Evolutionary conservation across 768 basidiomycete species (phyloP).

Genomic region (Collybiopsis luxurians): DNA sequence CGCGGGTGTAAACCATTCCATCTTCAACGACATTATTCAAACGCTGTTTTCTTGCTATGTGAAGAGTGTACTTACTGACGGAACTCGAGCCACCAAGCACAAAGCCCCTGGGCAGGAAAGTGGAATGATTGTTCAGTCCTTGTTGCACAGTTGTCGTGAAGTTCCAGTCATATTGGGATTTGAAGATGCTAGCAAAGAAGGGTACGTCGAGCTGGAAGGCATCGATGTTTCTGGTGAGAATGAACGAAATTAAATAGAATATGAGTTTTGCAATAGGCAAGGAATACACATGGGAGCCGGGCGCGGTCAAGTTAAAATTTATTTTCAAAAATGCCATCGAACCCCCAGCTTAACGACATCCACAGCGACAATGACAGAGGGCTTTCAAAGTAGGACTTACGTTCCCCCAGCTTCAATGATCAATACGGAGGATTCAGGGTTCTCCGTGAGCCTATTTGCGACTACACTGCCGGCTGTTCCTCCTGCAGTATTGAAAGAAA

Average conservation of each 20-base stretch:
- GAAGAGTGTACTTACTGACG: constrained; percentile 12
- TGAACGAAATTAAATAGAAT: background rate
- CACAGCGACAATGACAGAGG: too few relatives aligned
- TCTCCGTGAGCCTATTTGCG: constrained; percentile 15
- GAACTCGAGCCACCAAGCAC: constrained; percentile 18
- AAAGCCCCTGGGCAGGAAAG: constrained; percentile 15
- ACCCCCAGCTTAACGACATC: too few relatives aligned
- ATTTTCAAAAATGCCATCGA: too few relatives aligned
- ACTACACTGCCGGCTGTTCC: constrained; percentile 19
- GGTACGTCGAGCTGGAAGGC: background rate
- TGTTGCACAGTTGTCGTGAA: constrained; percentile 17
- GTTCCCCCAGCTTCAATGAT: constrained; percentile 11
- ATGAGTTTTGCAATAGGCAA: too few relatives aligned
- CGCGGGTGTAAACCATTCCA: constrained; percentile 29
- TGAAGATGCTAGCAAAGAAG: background rate
- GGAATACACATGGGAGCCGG: background rate
- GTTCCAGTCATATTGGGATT: constrained; percentile 11
- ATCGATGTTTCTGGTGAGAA: constrained; percentile 15
- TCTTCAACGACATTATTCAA: too few relatives aligned
- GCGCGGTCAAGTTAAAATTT: too few relatives aligned
- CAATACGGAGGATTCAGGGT: constrained; percentile 7
- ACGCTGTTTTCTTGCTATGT: too few relatives aligned
- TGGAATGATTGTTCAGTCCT: constrained; percentile 12
- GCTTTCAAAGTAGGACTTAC: too few relatives aligned
- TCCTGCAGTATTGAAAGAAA: too few relatives aligned